These are phyloP conservation scores for Blastocystis hominis DNA, from an alignment of 352 stramenopile genomes.

Conservation along the genomic window DNA sequence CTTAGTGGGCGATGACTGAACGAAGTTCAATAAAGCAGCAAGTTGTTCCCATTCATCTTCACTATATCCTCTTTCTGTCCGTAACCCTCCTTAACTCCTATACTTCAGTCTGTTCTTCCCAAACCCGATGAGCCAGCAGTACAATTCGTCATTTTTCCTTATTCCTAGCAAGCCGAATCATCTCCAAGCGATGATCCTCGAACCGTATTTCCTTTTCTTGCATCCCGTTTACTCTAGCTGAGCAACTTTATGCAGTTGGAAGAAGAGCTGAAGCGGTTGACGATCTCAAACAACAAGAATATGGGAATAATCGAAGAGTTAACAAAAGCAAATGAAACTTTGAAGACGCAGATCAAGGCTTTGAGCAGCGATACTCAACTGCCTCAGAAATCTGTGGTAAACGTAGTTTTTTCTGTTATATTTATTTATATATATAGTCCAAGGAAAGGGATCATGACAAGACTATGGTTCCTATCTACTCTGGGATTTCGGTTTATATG, in stretches of 20 bases:
- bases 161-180: not conserved
- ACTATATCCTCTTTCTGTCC: slow-evolving; percentile 11
- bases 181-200: not conserved
- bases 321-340: not conserved
- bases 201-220: not conserved
- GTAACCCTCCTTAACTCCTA: not conserved
- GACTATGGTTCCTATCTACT: not conserved
- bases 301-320: slow-evolving; percentile 25
- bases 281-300: slow-evolving; percentile 3
- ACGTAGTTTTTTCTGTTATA: not conserved
- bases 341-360: slow-evolving; percentile 1
- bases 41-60: not conserved
- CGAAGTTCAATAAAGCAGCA: not conserved
- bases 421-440: not conserved
- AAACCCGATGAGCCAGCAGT: not conserved
- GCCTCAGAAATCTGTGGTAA: not conserved
- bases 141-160: not conserved
- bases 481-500: slow-evolving; percentile 17
- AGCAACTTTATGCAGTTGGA: not conserved
- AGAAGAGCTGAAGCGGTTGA: slow-evolving; percentile 35
- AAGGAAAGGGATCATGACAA: not conserved
- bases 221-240: not conserved
- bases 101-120: not conserved
- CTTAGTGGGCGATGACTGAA: slow-evolving; percentile 32
- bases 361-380: not conserved